A percentile compares a stretch with the other conserved stretches of the same genome.
These are phyloP conservation scores for Ehretia macrophylla DNA, from an alignment of 257 asterid genomes.

Conservation along the genomic window DNA sequence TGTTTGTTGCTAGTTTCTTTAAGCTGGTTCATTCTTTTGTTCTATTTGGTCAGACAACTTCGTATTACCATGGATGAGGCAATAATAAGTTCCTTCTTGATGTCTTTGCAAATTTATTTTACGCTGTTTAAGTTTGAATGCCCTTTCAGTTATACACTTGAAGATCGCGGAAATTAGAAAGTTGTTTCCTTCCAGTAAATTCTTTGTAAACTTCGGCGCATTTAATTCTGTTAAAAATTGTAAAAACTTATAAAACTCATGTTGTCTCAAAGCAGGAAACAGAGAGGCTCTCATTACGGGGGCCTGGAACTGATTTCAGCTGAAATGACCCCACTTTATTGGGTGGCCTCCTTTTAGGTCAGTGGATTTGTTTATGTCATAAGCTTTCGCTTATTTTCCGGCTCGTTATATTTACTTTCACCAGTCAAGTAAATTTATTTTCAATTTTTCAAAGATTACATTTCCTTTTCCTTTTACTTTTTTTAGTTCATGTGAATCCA, in stretches of 20 bases:
- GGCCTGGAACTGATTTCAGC: constrained; percentile 92
- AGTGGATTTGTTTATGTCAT: constrained; percentile 62
- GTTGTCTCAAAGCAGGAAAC: constrained; percentile 93
- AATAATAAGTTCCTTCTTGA: constrained; percentile 29
- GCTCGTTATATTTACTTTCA: constrained; percentile 24
- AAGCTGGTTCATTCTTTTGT: constrained; percentile 8
- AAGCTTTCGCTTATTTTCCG: constrained; percentile 43
- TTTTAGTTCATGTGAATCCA: constrained; percentile 27
- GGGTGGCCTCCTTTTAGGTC: constrained; percentile 88
- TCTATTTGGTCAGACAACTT: constrained; percentile 22
- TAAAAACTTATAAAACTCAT: constrained; percentile 67
- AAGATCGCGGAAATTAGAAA: constrained; percentile 42
- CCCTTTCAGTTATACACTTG: constrained; percentile 33
- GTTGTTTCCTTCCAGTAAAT: constrained; percentile 63
- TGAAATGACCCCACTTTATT: constrained; percentile 86
- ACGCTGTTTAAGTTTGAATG: constrained; percentile 35
- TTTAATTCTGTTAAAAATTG: constrained; percentile 40
- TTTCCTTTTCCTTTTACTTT: constrained; percentile 23
- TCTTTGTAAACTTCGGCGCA: constrained; percentile 48
- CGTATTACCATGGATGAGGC: constrained; percentile 25
- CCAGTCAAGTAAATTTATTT: constrained; percentile 26
- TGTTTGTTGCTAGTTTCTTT: constrained; percentile 7
- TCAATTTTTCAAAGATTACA: constrained; percentile 23
- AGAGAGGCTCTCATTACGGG: constrained; percentile 93
- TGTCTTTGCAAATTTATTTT: constrained; percentile 33